Conservation (phyloP, 164 flowering plant species). For the Magnolia sinica region DNA sequence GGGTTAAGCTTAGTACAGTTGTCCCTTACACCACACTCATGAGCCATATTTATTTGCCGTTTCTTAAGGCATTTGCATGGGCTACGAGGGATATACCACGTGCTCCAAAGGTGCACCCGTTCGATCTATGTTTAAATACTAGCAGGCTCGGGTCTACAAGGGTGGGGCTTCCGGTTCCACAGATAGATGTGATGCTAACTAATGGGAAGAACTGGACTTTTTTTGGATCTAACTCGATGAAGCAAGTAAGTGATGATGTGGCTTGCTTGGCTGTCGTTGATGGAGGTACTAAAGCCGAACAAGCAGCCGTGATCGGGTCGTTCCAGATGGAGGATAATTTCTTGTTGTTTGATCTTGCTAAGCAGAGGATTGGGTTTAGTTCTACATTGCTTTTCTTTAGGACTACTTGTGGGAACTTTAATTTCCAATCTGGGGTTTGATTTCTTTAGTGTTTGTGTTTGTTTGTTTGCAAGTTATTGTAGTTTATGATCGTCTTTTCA, state of each 20-base stretch:
- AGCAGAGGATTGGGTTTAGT: constrained; percentile 27
- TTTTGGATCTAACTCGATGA: constrained; percentile 34
- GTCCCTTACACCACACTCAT: constrained; percentile 35
- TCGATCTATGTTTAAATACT: constrained; percentile 29
- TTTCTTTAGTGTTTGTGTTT: not conserved
- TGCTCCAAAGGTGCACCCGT: constrained; percentile 28
- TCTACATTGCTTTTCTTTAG: constrained; percentile 20
- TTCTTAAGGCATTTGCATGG: constrained; percentile 20
- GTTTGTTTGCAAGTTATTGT: not conserved
- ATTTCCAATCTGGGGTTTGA: constrained; percentile 10
- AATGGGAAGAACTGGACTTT: constrained; percentile 32
- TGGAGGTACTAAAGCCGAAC: constrained; percentile 28
- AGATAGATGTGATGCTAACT: constrained; percentile 11
- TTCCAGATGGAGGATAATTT: constrained; percentile 35
- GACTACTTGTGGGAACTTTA: constrained; percentile 30
- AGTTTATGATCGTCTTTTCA: too few species aligned
- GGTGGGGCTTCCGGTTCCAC: constrained; percentile 22
- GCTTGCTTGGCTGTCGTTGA: constrained; percentile 36
- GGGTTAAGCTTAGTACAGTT: constrained; percentile 34
- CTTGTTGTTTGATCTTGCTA: constrained; percentile 30
- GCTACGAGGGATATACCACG: constrained; percentile 35
- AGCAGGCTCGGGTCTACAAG: constrained; percentile 22
- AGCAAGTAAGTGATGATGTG: constrained; percentile 17
- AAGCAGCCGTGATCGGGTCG: constrained; percentile 29
- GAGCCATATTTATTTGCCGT: constrained; percentile 22